Conservation (phyloP, 495 filamentous ascomycete genomes). For the Mytilinidion resinicola region DNA sequence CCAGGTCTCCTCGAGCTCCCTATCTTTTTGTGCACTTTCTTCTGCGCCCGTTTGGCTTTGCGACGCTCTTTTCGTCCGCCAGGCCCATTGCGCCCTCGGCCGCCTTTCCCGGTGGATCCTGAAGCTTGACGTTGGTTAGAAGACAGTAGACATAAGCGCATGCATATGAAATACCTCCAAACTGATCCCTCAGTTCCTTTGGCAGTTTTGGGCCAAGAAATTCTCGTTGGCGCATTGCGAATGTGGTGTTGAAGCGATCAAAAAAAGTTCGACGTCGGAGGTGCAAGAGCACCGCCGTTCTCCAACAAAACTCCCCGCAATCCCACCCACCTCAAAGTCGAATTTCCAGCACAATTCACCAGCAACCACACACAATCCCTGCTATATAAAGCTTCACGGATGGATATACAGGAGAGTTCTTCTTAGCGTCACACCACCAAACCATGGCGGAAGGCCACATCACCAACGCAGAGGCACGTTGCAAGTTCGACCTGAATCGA, state of each 20-base stretch:
- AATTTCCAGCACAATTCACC: too few species aligned
- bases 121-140: constrained; percentile 1
- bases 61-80: constrained; percentile 55
- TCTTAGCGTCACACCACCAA: neutral
- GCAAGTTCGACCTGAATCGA: neutral
- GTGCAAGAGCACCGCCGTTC: neutral
- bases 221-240: constrained; percentile 35
- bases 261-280: constrained; percentile 24
- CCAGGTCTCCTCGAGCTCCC: constrained; percentile 21
- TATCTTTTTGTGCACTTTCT: constrained; percentile 41
- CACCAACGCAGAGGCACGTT: constrained; percentile 66
- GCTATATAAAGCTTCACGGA: too few species aligned
- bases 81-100: constrained; percentile 35
- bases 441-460: constrained; percentile 52
- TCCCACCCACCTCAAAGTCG: constrained; percentile 5
- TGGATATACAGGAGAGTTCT: too few species aligned
- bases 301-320: neutral
- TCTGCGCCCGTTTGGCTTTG: constrained; percentile 50
- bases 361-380: too few species aligned
- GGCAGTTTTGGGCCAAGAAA: constrained; percentile 60
- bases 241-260: constrained; percentile 34
- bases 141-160: too few species aligned
- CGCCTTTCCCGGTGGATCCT: neutral
- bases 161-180: constrained; percentile 40
- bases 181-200: constrained; percentile 51